phyloP scores from a whole-genome alignment of 2,329 filamentous ascomycete genomes.

The Colletotrichum gigasporum region DNA sequence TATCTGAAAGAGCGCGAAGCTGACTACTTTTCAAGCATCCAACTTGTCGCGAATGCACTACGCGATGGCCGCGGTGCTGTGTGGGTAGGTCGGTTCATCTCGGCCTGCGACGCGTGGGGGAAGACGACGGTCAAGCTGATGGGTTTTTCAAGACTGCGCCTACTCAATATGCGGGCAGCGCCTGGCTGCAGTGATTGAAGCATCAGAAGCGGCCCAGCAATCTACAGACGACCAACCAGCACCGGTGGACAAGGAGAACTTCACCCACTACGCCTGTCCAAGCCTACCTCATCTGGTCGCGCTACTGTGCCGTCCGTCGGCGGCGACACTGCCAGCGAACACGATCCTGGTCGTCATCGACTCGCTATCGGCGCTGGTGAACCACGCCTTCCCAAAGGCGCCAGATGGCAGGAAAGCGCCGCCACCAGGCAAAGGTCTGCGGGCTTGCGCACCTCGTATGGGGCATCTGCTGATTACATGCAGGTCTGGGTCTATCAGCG shows the following conservation, averaged over 20 bases:
- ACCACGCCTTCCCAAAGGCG: slow-evolving; percentile 77
- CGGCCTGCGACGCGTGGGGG: not conserved
- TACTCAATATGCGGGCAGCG: slow-evolving; percentile 49
- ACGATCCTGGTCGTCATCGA: slow-evolving; percentile 81
- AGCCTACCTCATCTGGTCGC: slow-evolving; percentile 80
- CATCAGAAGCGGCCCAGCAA: slow-evolving; percentile 2
- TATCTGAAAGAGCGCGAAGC: slow-evolving; percentile 23
- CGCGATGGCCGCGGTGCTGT: slow-evolving; percentile 70
- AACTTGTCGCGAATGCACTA: slow-evolving; percentile 73
- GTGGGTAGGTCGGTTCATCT: slow-evolving; percentile 78
- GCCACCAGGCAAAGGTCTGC: slow-evolving; percentile 52
- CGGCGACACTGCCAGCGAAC: slow-evolving; percentile 67
- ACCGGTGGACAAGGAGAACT: slow-evolving; percentile 33
- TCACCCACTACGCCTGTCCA: slow-evolving; percentile 61
- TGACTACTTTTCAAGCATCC: slow-evolving; percentile 63
- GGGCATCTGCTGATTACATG: not conserved
- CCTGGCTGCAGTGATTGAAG: slow-evolving; percentile 41
- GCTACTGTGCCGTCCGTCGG: slow-evolving; percentile 74
- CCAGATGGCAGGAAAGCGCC: slow-evolving; percentile 47
- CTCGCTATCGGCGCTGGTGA: slow-evolving; percentile 79
- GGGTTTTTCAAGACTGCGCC: slow-evolving; percentile 46
- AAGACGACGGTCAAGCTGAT: slow-evolving; percentile 9
- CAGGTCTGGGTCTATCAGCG: slow-evolving; percentile 48
- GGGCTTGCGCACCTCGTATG: slow-evolving; percentile 11
- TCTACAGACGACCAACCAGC: slow-evolving; percentile 17